These are phyloP conservation scores for Gossypium davidsonii DNA, from an alignment of 441 rosid genomes.

Conservation along the genomic window DNA sequence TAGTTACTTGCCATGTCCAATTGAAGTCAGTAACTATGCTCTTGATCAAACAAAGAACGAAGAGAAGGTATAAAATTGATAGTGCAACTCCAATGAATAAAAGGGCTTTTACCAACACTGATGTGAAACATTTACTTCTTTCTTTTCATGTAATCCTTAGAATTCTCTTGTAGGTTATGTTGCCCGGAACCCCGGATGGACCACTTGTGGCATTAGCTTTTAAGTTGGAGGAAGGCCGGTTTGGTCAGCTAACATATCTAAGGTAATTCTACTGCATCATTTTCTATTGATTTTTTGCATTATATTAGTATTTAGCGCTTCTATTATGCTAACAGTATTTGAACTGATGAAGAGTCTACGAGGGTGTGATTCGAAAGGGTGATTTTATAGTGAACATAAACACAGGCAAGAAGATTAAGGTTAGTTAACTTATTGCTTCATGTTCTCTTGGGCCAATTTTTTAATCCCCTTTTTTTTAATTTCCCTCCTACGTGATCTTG, in stretches of 20 bases:
- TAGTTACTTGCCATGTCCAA: constrained; percentile 78
- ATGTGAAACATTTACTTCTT: not conserved
- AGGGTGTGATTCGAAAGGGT: constrained; percentile 93
- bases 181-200: constrained; percentile 90
- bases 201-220: constrained; percentile 98
- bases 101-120: not conserved
- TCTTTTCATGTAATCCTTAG: not conserved
- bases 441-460: not conserved
- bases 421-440: constrained; percentile 21
- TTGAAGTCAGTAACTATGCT: constrained; percentile 83
- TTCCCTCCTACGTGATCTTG: not conserved
- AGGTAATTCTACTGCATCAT: constrained; percentile 36
- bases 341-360: constrained; percentile 61
- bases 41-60: constrained; percentile 85
- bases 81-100: not conserved
- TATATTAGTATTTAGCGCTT: not conserved
- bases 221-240: constrained; percentile 96
- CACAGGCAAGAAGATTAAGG: constrained; percentile 94
- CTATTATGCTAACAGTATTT: constrained; percentile 25
- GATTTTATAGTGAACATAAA: constrained; percentile 80
- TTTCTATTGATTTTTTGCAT: not conserved
- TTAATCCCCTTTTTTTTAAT: not conserved
- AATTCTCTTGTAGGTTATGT: constrained; percentile 46
- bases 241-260: constrained; percentile 87
- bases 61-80: constrained; percentile 56